A percentile compares a stretch with the other conserved stretches of the same genome.
These are phyloP conservation scores for Rhynchospora breviuscula DNA, from an alignment of 176 grass and related monocot species.

Conservation along the genomic window DNA sequence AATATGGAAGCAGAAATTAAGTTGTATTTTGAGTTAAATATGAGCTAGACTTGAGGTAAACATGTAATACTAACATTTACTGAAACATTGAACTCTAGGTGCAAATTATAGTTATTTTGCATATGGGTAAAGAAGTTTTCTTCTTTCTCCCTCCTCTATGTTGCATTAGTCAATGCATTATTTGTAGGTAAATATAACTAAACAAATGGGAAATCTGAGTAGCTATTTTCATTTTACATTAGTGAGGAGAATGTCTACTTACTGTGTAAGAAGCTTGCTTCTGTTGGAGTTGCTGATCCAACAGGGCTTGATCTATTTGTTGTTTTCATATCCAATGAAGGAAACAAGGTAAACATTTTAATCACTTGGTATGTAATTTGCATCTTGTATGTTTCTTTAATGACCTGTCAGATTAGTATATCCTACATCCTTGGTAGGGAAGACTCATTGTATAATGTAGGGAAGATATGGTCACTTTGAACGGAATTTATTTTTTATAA, in stretches of 20 bases:
- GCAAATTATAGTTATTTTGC: too few species aligned
- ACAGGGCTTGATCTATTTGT: constrained; percentile 57
- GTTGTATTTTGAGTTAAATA: not conserved
- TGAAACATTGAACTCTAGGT: not conserved
- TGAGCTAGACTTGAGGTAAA: not conserved
- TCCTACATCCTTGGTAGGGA: not conserved
- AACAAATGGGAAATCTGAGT: not conserved
- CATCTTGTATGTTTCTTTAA: not conserved
- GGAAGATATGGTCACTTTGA: not conserved
- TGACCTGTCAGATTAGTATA: not conserved
- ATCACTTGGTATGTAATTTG: not conserved
- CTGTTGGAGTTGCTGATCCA: constrained; percentile 46
- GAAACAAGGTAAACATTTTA: constrained; percentile 43
- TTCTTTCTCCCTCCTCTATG: not conserved
- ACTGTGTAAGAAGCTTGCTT: constrained; percentile 62
- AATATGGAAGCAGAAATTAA: not conserved
- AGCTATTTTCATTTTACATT: not conserved
- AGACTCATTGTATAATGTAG: not conserved
- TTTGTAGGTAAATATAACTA: not conserved
- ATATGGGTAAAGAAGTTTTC: not conserved
- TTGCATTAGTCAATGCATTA: not conserved
- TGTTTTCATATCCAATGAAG: constrained; percentile 85
- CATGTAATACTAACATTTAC: not conserved
- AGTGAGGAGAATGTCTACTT: constrained; percentile 95
- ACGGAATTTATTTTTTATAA: not conserved